These are phyloP conservation scores for Coriolopsis trogii DNA, from an alignment of 1,284 basidiomycete genomes.

Conservation along the genomic window DNA sequence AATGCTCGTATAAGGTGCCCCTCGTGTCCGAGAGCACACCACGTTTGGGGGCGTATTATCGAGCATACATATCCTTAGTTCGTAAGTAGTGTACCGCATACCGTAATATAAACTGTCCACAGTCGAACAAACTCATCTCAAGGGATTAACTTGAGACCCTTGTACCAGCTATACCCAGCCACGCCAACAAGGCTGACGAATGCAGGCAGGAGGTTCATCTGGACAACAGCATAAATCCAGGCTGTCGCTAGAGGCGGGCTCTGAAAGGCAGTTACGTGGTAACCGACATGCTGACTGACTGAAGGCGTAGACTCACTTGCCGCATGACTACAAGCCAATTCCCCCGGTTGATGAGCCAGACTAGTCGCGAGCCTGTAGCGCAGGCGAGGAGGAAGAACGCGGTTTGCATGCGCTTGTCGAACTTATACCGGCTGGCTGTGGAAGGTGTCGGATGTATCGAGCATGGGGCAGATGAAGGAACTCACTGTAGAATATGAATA, in stretches of 20 bases:
- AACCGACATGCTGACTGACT: neutral
- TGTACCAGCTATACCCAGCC: slow-evolving; percentile 61
- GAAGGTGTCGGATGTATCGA: neutral
- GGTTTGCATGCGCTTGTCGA: slow-evolving; percentile 51
- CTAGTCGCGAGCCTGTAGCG: slow-evolving; percentile 60
- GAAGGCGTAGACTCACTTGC: slow-evolving; percentile 50
- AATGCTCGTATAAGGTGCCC: slow-evolving; percentile 30
- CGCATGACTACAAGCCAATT: slow-evolving; percentile 70
- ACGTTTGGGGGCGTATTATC: slow-evolving; percentile 28
- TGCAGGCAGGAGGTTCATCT: slow-evolving; percentile 66
- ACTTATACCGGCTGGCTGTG: slow-evolving; percentile 67
- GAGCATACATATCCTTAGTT: slow-evolving; percentile 23
- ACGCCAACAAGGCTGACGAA: slow-evolving; percentile 56
- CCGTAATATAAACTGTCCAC: neutral
- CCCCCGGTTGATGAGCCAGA: slow-evolving; percentile 70
- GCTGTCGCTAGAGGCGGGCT: slow-evolving; percentile 73
- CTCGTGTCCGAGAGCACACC: slow-evolving; percentile 20
- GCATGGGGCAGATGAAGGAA: neutral
- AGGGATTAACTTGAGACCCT: slow-evolving; percentile 50
- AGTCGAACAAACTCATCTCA: neutral
- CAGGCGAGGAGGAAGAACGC: slow-evolving; percentile 60
- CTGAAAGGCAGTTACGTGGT: slow-evolving; percentile 38
- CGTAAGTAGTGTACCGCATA: neutral
- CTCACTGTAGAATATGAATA: slow-evolving; percentile 82
- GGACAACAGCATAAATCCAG: slow-evolving; percentile 74